Conservation (phyloP, 495 filamentous ascomycete genomes). For the Podospora bellae-mahoneyi region DNA sequence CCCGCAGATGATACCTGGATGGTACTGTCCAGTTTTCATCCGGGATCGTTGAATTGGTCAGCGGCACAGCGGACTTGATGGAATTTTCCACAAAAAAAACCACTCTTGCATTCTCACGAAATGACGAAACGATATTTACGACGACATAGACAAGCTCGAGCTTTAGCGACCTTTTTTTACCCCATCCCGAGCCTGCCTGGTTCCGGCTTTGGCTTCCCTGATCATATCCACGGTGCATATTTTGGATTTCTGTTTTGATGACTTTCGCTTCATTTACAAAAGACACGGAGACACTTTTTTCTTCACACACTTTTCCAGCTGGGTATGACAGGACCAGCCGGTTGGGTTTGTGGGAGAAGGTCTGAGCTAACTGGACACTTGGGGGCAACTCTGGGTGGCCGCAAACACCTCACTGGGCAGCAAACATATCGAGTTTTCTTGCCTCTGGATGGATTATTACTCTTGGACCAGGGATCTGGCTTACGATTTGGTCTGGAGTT, state of each 20-base stretch:
- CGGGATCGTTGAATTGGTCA: constrained; percentile 12
- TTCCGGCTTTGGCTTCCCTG: neutral
- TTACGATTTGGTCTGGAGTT: neutral
- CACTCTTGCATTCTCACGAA: constrained; percentile 30
- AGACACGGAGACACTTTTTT: constrained; percentile 2
- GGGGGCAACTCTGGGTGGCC: constrained; percentile 27
- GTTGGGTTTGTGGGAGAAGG: neutral
- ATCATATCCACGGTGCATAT: neutral
- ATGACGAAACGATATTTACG: constrained; percentile 33
- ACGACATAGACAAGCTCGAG: constrained; percentile 33
- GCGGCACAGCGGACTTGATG: constrained; percentile 16
- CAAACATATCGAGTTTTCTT: neutral
- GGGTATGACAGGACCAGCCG: constrained; percentile 36
- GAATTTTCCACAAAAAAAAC: constrained; percentile 3
- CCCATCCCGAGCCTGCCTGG: neutral
- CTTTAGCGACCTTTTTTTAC: constrained; percentile 21
- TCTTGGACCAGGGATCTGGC: neutral
- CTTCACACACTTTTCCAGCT: constrained; percentile 13
- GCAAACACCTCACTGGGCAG: constrained; percentile 1
- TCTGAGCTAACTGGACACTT: constrained; percentile 3
- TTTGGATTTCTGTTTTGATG: constrained; percentile 14
- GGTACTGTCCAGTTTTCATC: constrained; percentile 22
- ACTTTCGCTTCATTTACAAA: constrained; percentile 12
- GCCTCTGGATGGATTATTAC: neutral
- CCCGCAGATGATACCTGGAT: constrained; percentile 30